These are phyloP conservation scores for Dictyostelium purpureum DNA, from an alignment of 78 protist species.

Conservation along the genomic window DNA sequence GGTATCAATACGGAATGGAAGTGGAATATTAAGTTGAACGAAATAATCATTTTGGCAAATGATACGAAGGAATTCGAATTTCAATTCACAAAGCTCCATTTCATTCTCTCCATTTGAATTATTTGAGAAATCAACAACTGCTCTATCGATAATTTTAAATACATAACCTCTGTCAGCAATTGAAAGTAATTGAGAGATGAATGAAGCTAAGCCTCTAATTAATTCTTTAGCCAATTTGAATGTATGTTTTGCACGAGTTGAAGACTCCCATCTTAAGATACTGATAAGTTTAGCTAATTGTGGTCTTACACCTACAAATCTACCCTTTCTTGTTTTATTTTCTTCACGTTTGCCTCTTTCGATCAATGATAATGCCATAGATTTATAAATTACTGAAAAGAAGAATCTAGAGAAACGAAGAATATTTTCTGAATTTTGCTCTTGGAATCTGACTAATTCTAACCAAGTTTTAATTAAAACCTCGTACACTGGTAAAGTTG, in stretches of 20 bases:
- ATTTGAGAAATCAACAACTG: slow-evolving; percentile 16
- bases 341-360: slow-evolving; percentile 31
- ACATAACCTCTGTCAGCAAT: slow-evolving; percentile 72
- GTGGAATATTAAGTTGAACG: slow-evolving; percentile 67
- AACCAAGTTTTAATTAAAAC: slow-evolving; percentile 69
- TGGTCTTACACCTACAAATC: slow-evolving; percentile 41
- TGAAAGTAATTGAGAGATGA: neutral
- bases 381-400: slow-evolving; percentile 44
- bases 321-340: slow-evolving; percentile 43
- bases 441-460: slow-evolving; percentile 64
- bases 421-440: slow-evolving; percentile 63
- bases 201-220: slow-evolving; percentile 3
- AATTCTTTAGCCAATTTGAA: slow-evolving; percentile 66
- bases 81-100: slow-evolving; percentile 47
- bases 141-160: slow-evolving; percentile 37
- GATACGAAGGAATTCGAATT: slow-evolving; percentile 66
- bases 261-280: slow-evolving; percentile 61
- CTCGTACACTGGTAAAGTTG: slow-evolving; percentile 36
- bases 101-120: slow-evolving; percentile 39
- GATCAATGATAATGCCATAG: slow-evolving; percentile 57
- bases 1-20: slow-evolving; percentile 53
- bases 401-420: slow-evolving; percentile 68
- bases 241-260: slow-evolving; percentile 60
- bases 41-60: slow-evolving; percentile 73
- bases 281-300: slow-evolving; percentile 31